These are phyloP conservation scores for Fusarium agapanthi DNA, from an alignment of 2,329 filamentous ascomycete genomes.

Conservation along the genomic window DNA sequence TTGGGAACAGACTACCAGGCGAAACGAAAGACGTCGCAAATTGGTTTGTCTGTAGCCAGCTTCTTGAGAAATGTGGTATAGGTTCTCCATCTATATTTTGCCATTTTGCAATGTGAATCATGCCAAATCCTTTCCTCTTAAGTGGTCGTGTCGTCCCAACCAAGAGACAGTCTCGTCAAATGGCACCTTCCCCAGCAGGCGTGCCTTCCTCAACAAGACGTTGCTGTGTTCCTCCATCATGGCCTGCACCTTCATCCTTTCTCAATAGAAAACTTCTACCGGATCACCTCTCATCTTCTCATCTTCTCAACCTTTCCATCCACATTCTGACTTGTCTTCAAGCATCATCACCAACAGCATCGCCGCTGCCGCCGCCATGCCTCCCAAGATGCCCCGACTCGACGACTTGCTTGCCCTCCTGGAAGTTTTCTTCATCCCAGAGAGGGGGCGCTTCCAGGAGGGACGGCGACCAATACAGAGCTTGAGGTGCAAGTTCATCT, in stretches of 20 bases:
- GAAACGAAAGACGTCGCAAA: neutral
- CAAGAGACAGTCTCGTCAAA: rapidly evolving
- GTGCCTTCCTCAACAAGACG: neutral
- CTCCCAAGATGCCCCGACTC: neutral
- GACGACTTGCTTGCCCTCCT: neutral
- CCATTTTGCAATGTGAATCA: neutral
- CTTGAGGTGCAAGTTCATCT: neutral
- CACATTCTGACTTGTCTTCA: neutral
- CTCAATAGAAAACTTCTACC: neutral
- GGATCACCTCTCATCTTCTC: neutral
- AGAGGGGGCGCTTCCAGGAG: neutral
- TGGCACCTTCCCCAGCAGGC: neutral
- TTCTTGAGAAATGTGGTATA: neutral
- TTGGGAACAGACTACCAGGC: neutral
- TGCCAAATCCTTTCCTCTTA: rapidly evolving
- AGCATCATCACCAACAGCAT: neutral
- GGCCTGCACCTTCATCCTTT: neutral
- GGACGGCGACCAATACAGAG: neutral
- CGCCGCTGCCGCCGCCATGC: neutral
- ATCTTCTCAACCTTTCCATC: neutral
- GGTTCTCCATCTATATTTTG: rapidly evolving
- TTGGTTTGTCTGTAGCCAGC: neutral
- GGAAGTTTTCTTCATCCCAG: neutral
- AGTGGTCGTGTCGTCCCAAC: rapidly evolving
- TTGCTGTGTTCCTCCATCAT: no score